phyloP scores from a whole-genome alignment of 306 rosid species.

The Glycine latifolia region DNA sequence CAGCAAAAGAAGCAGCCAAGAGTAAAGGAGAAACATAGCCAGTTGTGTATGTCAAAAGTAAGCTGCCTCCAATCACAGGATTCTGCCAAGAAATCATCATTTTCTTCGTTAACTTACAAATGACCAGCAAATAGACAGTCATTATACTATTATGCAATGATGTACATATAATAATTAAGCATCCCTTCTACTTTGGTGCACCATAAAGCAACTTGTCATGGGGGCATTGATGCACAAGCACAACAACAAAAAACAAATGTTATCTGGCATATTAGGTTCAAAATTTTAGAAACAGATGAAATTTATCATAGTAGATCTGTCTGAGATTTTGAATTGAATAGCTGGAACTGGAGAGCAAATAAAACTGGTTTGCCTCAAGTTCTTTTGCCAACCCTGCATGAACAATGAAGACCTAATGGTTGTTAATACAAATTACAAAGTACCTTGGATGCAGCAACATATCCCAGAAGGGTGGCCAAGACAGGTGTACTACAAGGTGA shows the following conservation, averaged over 20 bases:
- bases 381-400: not conserved
- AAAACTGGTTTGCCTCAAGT: not conserved
- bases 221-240: not conserved
- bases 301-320: too few relatives aligned
- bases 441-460: conserved; percentile 95
- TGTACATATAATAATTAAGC: too few relatives aligned
- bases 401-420: conserved; percentile 39
- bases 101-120: conserved; percentile 26
- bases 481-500: conserved; percentile 98
- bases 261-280: not conserved
- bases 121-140: conserved; percentile 6
- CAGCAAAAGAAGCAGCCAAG: conserved; percentile 95
- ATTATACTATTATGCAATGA: too few relatives aligned
- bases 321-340: not conserved
- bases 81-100: conserved; percentile 59
- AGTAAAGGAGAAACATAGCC: conserved; percentile 92
- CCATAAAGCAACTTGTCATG: conserved; percentile 25
- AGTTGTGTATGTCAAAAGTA: conserved; percentile 88
- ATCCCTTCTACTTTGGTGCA: not conserved
- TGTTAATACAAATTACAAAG: conserved; percentile 39
- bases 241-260: too few relatives aligned
- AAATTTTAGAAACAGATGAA: not conserved
- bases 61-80: conserved; percentile 89
- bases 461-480: conserved; percentile 82
- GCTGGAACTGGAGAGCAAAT: not conserved